phyloP scores from a whole-genome alignment of 163 green algal genomes.

The Picocystis sp. region DNA sequence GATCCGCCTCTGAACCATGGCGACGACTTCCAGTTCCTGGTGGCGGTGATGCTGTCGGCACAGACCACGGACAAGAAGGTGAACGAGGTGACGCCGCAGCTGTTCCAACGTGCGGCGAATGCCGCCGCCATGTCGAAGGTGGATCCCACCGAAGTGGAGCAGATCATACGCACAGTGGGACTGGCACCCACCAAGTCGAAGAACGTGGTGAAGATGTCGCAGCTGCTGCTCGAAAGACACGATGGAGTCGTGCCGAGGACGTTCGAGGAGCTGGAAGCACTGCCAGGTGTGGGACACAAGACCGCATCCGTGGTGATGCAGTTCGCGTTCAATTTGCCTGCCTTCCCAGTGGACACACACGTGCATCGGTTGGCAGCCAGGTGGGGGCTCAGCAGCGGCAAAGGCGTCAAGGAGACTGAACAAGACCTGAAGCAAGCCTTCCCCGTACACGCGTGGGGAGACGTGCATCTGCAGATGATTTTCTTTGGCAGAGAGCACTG shows the following conservation, averaged over 20 bases:
- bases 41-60: conserved; percentile 6
- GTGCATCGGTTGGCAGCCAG: conserved; percentile 7
- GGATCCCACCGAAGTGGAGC: background rate
- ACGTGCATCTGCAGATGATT: conserved; percentile 13
- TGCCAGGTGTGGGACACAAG: conserved; percentile 9
- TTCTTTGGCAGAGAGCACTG: conserved; percentile 11
- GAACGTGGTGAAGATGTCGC: conserved; percentile 5
- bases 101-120: conserved; percentile 2
- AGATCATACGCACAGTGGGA: background rate
- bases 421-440: conserved; percentile 6
- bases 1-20: conserved; percentile 6
- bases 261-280: conserved; percentile 6
- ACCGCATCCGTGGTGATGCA: conserved; percentile 8
- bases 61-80: conserved; percentile 12
- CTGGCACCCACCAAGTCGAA: conserved; percentile 7
- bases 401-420: conserved; percentile 1
- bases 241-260: conserved; percentile 2
- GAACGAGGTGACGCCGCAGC: conserved; percentile 6
- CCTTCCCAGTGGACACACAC: conserved; percentile 13
- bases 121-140: conserved; percentile 2
- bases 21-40: conserved; percentile 6
- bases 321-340: background rate
- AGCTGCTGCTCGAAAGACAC: conserved; percentile 6
- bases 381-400: conserved; percentile 6
- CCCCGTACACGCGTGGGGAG: conserved; percentile 1